Base-by-base conservation (phyloP, 306 rosid genomes). In the Argentina anserina region DNA sequence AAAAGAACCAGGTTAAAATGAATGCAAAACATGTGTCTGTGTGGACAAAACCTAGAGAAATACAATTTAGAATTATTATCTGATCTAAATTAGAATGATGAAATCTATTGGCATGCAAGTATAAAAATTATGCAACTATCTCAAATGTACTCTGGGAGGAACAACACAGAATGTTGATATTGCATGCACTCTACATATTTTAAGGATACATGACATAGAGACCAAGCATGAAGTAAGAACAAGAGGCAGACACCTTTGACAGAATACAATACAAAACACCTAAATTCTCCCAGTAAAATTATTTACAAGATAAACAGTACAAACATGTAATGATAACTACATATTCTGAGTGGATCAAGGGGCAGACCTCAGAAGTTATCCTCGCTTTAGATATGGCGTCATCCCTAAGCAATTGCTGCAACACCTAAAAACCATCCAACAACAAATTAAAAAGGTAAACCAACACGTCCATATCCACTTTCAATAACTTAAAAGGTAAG, bases 351-450 rank as follows among this genome's bases (percentile, higher is more conserved):
- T 14, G 31, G 11, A 63, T 33, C 15, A 9, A 67, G 63, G 55
- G 46, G 67, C 89, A 78, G 20, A 93, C 98, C 98, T 91, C 98
- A 18, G 86, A 75, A 74, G 59, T 65, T 75, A 90, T 73, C 87
- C 98, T 91, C 56, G 98, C 83, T 81, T 82, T 83, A 70, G 87
- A 69, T 76, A 94, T 89, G 58, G 78, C 80, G 4, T 86, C 92
- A 17, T 94, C 97, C 79, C 77, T 85, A n/a, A 94, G 96, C 88
- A 94, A 81, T 75, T 81, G 91, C 89, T 94, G 90, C 81, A 94
- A 84, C 3, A 94, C 98, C 98, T 93, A 84, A 72, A 81, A 70
- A 80, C 18, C 14, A 66, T 62, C 31, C 37, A 6, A 14, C 79
- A 47, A 80, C 46, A 75, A 36, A 29, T 60, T 23, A 76, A 33